A percentile compares a stretch with the other conserved stretches of the same genome.
phyloP scores from a whole-genome alignment of 768 basidiomycete genomes.

The Podaxis sp. region DNA sequence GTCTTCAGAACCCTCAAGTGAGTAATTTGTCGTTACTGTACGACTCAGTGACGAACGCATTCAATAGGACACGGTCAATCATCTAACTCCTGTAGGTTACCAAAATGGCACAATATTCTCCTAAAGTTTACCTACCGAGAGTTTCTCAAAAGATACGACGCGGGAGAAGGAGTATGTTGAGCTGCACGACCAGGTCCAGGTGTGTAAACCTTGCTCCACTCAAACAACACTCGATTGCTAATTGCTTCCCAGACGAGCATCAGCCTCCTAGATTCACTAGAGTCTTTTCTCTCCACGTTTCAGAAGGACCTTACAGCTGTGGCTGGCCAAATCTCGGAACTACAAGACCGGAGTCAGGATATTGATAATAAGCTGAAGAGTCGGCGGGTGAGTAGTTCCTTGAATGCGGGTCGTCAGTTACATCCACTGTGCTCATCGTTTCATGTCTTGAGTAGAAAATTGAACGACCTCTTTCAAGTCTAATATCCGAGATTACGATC shows the following conservation, averaged over 20 bases:
- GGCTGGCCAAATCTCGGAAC: conserved; percentile 92
- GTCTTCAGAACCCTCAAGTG: conserved; percentile 1
- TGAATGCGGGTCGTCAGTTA: not conserved
- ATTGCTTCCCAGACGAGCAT: conserved; percentile 66
- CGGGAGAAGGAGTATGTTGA: conserved; percentile 68
- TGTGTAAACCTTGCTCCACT: conserved; percentile 22
- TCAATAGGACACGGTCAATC: not conserved
- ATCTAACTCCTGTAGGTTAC: conserved; percentile 24
- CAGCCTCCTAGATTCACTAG: conserved; percentile 78
- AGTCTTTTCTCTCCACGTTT: conserved; percentile 91
- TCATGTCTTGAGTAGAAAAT: conserved; percentile 58
- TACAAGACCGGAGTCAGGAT: conserved; percentile 85
- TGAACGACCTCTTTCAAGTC: conserved; percentile 78
- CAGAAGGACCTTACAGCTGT: conserved; percentile 92
- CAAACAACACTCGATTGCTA: conserved; percentile 5
- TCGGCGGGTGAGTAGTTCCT: conserved; percentile 57
- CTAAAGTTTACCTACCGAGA: not conserved
- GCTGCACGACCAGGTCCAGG: conserved; percentile 90
- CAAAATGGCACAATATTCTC: not conserved
- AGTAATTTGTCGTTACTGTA: not conserved
- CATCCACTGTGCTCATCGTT: not conserved
- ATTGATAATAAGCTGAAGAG: conserved; percentile 86
- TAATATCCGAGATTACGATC: conserved; percentile 77
- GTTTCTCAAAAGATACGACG: not conserved
- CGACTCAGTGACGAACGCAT: not conserved